Evolutionary conservation across 1,139 yeast species (phyloP).

Genomic region (Lodderomyces orthopsilosis): DNA sequence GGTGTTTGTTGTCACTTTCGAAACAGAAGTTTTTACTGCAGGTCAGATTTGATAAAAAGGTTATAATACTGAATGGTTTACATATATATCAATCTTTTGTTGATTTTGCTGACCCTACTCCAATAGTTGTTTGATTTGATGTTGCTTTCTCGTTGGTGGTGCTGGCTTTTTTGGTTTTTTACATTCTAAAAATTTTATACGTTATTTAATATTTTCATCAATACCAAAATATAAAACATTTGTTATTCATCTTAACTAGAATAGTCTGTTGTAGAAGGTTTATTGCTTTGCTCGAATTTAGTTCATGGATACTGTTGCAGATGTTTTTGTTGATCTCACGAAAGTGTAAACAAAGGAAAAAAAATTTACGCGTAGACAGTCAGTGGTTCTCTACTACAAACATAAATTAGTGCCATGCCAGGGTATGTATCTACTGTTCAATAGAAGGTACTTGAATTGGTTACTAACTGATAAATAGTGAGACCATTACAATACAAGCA

Average conservation of each 20-base stretch:
- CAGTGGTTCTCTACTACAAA: not conserved
- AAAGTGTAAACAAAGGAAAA: constrained; percentile 2
- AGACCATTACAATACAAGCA: constrained; percentile 43
- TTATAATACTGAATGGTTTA: not conserved
- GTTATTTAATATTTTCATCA: not conserved
- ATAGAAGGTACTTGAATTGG: too few species aligned
- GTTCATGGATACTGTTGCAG: too few species aligned
- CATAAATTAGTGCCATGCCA: constrained; percentile 24
- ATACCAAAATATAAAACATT: constrained; percentile 1
- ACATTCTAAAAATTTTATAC: not conserved
- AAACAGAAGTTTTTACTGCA: not conserved
- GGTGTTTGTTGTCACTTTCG: not conserved
- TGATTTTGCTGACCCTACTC: not conserved
- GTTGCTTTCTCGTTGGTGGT: not conserved
- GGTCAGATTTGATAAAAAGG: constrained; percentile 1
- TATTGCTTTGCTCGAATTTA: too few species aligned
- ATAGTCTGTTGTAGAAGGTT: not conserved
- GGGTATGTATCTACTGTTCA: constrained; percentile 22
- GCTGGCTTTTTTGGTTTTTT: not conserved
- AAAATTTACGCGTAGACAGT: constrained; percentile 1
- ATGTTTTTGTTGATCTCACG: not conserved
- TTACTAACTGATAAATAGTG: constrained; percentile 35
- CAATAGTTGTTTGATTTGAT: not conserved
- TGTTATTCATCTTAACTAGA: too few species aligned
- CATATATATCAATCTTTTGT: not conserved